A percentile compares a stretch with the other conserved stretches of the same genome.
phyloP scores from a whole-genome alignment of 306 rosid species.

The Acacia confusa region DNA sequence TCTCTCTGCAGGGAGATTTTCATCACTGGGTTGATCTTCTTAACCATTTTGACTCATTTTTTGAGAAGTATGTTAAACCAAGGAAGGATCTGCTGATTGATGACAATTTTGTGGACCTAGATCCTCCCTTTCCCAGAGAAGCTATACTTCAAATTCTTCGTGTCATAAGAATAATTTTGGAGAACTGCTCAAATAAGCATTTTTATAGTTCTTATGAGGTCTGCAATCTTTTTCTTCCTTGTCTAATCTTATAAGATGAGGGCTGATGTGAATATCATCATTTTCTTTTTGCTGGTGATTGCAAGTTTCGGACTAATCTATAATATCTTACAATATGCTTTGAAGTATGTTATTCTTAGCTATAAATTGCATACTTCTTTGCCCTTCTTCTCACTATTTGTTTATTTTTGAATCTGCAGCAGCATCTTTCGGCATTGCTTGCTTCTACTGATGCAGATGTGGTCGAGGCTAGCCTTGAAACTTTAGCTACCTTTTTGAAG shows the following conservation, averaged over 20 bases:
- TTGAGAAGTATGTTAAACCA: constrained; percentile 85
- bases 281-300: constrained; percentile 18
- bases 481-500: constrained; percentile 87
- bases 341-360: neutral
- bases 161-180: constrained; percentile 84
- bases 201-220: constrained; percentile 97
- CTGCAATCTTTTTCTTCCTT: constrained; percentile 7
- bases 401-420: constrained; percentile 64
- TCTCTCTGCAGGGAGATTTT: constrained; percentile 84
- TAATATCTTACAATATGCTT: neutral
- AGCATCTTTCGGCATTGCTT: constrained; percentile 94
- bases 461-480: constrained; percentile 91
- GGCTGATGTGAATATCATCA: constrained; percentile 10
- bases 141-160: constrained; percentile 92
- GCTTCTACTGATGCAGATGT: constrained; percentile 95
- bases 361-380: neutral
- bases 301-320: neutral
- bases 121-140: constrained; percentile 91
- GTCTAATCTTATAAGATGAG: constrained; percentile 1
- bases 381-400: constrained; percentile 10
- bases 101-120: constrained; percentile 68
- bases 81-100: constrained; percentile 94
- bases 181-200: constrained; percentile 94
- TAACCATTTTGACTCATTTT: constrained; percentile 94
- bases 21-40: constrained; percentile 99